Evolutionary conservation across 1,284 basidiomycete genomes (phyloP), one percentile per base, ranked within the genome.

Genomic region (Waitea zeae): DNA sequence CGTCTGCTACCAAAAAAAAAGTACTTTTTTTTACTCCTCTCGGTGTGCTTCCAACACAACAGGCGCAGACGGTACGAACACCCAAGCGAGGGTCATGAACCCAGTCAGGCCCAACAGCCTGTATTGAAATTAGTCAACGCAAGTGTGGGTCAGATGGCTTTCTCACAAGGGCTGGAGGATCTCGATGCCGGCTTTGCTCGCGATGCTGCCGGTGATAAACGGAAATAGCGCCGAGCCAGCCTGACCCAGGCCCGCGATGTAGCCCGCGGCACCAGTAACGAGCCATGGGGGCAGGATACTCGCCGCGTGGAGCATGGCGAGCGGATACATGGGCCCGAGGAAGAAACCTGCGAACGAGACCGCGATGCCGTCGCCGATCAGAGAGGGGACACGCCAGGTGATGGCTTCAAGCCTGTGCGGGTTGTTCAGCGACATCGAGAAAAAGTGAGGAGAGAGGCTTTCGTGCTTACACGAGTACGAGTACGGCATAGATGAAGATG

Each of bases 101-200:
- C 7, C 22, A 7, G n/a, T 26, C 22, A 26, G 7, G 22, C 7
- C 22, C 7, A 26, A n/a, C 22, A 26, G 22, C 7, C 22, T 26
- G 22, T n/a, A 26, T 26, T 7, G 22, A 7, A 26, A 26, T 7
- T 11, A n/a, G n/a, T n/a, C n/a, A 30, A 15, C 11, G 19, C 5
- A 18, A 4, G n/a, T 5, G 12, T 20, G 13, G 5, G n/a, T 13
- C n/a, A 14, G 4, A 17, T 12, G 15, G 4, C 12, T 11, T 12
- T 57, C 67, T 47, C 44, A 71, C 67, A 74, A 41, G 5, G 70
- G 72, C 39, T 73, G 70, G 39, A 74, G 43, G 36, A 55, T 57
- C 20, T 49, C 48, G 24, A 75, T 73, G 1, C 69, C 67, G 13
- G 56, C 52, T 38, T 46, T 57, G 12, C 54, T 53, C 1, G 68